These are phyloP conservation scores for Cercophora samala DNA, from an alignment of 495 filamentous ascomycete species.

Conservation along the genomic window DNA sequence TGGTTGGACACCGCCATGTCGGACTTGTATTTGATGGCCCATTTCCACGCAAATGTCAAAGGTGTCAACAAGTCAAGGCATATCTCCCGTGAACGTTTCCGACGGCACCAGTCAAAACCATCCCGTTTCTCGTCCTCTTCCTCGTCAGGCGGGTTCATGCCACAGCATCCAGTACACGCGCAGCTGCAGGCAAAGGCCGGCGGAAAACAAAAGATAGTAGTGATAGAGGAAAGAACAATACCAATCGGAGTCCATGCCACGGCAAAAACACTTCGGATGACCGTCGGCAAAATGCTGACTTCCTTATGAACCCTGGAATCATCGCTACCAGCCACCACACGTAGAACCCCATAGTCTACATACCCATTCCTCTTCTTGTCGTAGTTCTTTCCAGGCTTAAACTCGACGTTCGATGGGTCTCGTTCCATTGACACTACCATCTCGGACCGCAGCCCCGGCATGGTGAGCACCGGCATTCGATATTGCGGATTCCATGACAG, in stretches of 20 bases:
- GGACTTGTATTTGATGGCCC: neutral
- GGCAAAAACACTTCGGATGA: neutral
- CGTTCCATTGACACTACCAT: neutral
- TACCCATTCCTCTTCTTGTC: neutral
- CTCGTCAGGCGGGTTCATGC: neutral
- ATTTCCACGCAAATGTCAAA: neutral
- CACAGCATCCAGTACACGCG: neutral
- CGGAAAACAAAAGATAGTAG: neutral
- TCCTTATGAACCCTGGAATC: neutral
- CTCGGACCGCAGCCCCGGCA: neutral
- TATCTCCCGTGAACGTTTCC: neutral
- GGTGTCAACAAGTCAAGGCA: neutral
- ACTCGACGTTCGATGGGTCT: neutral
- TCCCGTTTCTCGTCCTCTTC: neutral
- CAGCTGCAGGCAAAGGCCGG: neutral
- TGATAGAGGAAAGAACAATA: neutral
- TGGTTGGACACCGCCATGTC: neutral
- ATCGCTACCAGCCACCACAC: neutral
- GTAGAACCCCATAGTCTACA: neutral
- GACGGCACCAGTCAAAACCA: neutral
- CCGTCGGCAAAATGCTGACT: neutral
- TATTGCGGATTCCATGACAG: constrained; percentile 10
- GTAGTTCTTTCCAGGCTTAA: neutral
- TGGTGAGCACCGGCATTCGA: constrained; percentile 3
- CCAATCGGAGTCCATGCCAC: neutral